Base-by-base conservation (phyloP, 805 yeast genomes). In the Kuraishia floccosa region DNA sequence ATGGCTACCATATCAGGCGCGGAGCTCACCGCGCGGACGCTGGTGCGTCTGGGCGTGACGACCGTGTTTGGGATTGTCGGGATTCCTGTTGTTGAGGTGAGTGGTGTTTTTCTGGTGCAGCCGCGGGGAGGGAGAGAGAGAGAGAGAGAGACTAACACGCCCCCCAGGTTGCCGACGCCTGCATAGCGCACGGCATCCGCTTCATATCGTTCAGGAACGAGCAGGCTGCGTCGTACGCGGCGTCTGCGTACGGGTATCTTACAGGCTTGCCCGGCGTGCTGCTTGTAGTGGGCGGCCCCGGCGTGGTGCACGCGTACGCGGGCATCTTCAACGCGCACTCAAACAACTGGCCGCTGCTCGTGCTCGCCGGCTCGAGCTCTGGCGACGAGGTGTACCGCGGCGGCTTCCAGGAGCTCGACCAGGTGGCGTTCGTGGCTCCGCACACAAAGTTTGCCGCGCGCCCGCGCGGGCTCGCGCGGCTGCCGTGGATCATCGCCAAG, bases 241-340 rank as follows among this genome's bases (percentile, higher is more conserved):
- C 87, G 2, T 70, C 82, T 2, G 65, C 69, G 1, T 76, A 78
- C 46, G 85, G 85, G 0, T 78, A 71, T 39, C 45, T 78, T 26
- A 75, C 80, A 4, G 70, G 72, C 1, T 54, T 49, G 35, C 86
- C 86, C 0, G 85, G 81, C 13, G 80, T 78, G 0, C 47, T 75
- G 12, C 56, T 78, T 3, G 80, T 76, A 1, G 86, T 79, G 4
- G 86, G 87, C 20, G 86, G 86, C 0, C 85, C 86, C 0, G 86
- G 86, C 4, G 55, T 78, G 3, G 60, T 78, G 6, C 84, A 78
- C 38, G 76, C 82, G 0, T 42, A 73, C 27, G 70, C 85, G 0
- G 87, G 86, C 36, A 54, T 74, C 2, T 74, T 70, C 42, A 78
- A 78, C 42, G 67, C 85, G 5, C 60, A 56, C 24, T 54, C 66